Evolutionary conservation across 2,329 filamentous ascomycete genomes (phyloP).

Genomic region (Pseudogymnoascus sp.): DNA sequence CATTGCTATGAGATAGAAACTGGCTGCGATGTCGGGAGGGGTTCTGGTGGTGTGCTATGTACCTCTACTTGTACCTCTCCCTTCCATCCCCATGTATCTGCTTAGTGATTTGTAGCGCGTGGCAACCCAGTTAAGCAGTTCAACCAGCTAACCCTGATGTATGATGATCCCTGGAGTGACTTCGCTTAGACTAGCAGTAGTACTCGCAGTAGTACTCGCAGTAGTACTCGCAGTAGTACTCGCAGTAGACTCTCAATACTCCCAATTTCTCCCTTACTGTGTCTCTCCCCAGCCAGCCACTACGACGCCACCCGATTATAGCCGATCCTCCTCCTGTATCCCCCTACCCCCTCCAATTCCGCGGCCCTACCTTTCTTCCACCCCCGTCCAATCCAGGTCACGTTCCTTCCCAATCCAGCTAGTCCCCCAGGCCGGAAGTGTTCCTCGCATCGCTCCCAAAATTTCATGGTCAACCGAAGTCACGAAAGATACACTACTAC

Average conservation of each 20-base stretch:
- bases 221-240: no score
- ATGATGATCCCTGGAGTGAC: background rate
- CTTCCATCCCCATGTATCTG: background rate
- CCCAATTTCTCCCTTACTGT: no score
- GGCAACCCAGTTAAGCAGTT: background rate
- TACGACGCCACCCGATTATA: background rate
- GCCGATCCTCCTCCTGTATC: background rate
- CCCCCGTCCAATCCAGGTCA: background rate
- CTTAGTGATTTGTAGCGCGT: background rate
- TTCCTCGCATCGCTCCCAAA: conserved; percentile 2
- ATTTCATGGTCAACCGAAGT: background rate
- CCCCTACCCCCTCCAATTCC: background rate
- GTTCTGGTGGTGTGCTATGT: background rate
- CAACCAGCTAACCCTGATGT: background rate
- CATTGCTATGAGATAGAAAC: background rate
- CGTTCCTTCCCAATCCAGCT: background rate
- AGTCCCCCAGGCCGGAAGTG: background rate
- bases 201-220: background rate
- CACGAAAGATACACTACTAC: background rate
- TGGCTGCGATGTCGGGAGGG: background rate
- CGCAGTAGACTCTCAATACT: no score
- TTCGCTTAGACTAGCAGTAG: background rate
- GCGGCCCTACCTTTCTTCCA: background rate
- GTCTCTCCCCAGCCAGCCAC: background rate
- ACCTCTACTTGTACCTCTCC: background rate